A percentile compares a stretch with the other conserved stretches of the same genome.
Conservation (phyloP, 306 rosid genomes). For the peach (Prunus persica) region Prunus_persica_NCBIv2 NC_034009.1:43308501-43309000, state of each 20-base stretch:
- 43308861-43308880: slow-evolving; percentile 1
- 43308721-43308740: not conserved
- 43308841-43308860: not conserved
- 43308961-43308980: not conserved
- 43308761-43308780: too few species aligned
- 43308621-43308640: too few species aligned
- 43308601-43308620: too few species aligned
- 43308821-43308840: slow-evolving; percentile 2
- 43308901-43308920: slow-evolving; percentile 13
- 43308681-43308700: too few species aligned
- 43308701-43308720: too few species aligned
- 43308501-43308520: too few species aligned
- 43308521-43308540: too few species aligned
- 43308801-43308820: not conserved
- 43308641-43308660: too few species aligned
- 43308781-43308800: not conserved
- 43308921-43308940: slow-evolving; percentile 33
- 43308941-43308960: slow-evolving; percentile 12
- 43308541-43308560: too few species aligned
- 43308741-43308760: not conserved
- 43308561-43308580: too few species aligned
- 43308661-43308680: too few species aligned
- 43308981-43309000: not conserved
- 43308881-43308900: not conserved
- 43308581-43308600: too few species aligned